phyloP scores from a whole-genome alignment of 441 rosid genomes.

The Populus hybrid region DNA sequence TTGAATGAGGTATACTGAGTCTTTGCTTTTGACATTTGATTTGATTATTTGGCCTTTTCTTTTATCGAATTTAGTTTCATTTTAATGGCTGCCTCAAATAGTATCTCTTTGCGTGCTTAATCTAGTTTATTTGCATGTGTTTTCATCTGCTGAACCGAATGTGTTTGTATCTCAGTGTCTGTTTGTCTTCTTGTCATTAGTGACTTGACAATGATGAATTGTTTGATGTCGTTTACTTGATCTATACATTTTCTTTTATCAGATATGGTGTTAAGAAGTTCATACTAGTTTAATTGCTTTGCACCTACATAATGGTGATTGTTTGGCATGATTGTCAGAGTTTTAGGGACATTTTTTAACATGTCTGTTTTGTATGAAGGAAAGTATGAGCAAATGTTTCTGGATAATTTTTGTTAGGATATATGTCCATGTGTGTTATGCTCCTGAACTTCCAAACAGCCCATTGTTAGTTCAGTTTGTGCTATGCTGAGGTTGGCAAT shows the following conservation, averaged over 20 bases:
- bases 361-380: not conserved
- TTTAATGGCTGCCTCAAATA: not conserved
- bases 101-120: not conserved
- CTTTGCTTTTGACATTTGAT: not conserved
- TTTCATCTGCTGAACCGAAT: not conserved
- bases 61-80: not conserved
- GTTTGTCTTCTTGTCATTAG: not conserved
- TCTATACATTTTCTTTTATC: no score
- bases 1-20: conserved; percentile 65
- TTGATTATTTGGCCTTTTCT: not conserved
- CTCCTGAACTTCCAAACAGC: not conserved
- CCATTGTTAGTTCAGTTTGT: no score
- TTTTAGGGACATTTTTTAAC: not conserved
- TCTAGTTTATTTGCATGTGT: not conserved
- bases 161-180: not conserved
- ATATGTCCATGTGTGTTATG: not conserved
- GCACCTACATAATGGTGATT: not conserved
- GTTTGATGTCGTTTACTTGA: not conserved
- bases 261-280: not conserved
- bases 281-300: not conserved
- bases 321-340: not conserved
- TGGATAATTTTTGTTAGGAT: not conserved
- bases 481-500: no score
- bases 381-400: not conserved
- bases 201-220: not conserved